Conservation (phyloP, 2,329 filamentous ascomycete species). For the Hirsutella rhossiliensis region DNA sequence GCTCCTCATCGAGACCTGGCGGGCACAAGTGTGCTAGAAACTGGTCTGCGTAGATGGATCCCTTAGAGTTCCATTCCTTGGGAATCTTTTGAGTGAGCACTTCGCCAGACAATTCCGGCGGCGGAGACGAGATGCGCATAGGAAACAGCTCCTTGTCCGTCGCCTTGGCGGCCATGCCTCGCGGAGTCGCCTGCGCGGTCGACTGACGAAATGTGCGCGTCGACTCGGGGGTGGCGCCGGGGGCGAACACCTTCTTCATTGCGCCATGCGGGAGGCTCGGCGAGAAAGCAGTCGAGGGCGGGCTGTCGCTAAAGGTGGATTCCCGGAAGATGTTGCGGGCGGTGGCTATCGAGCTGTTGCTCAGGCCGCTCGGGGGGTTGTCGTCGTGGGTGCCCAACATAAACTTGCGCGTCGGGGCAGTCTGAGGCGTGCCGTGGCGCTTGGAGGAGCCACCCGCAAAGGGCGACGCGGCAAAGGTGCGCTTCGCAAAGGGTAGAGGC, state of each 20-base stretch:
- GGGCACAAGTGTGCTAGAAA: constrained; percentile 46
- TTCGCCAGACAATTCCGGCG: constrained; percentile 43
- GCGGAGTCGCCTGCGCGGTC: constrained; percentile 33
- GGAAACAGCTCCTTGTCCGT: constrained; percentile 40
- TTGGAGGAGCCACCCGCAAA: constrained; percentile 13
- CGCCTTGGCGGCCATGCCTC: constrained; percentile 36
- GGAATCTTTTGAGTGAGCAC: constrained; percentile 40
- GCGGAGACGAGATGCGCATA: constrained; percentile 47
- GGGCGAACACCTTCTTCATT: constrained; percentile 34
- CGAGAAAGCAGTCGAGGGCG: constrained; percentile 26
- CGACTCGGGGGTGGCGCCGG: constrained; percentile 30
- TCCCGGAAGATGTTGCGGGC: constrained; percentile 30
- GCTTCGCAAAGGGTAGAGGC: constrained; percentile 30
- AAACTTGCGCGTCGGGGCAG: constrained; percentile 22
- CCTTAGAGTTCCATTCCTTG: constrained; percentile 35
- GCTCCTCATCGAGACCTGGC: constrained; percentile 42
- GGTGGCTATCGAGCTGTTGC: constrained; percentile 21
- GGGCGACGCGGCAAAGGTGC: constrained; percentile 26
- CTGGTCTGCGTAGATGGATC: constrained; percentile 48
- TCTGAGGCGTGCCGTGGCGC: constrained; percentile 25
- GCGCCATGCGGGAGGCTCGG: constrained; percentile 32
- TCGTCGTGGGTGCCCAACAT: constrained; percentile 21
- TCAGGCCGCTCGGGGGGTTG: constrained; percentile 21
- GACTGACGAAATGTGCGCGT: constrained; percentile 30
- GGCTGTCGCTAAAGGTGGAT: constrained; percentile 22